Conservation (phyloP, 306 rosid species). For the Sindora glabra region DNA sequence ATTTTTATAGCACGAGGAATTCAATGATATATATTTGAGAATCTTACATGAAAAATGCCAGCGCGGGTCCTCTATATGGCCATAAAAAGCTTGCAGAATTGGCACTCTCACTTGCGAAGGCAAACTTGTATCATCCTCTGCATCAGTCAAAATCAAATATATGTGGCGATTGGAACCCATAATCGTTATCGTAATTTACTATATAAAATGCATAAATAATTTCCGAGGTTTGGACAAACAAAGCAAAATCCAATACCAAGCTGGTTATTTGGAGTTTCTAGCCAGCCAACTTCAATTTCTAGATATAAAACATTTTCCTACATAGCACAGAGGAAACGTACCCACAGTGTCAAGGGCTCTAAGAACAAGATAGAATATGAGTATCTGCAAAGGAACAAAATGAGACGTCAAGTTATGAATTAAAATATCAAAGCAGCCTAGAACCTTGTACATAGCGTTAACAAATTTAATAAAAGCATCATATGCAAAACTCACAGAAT, state of each 20-base stretch:
- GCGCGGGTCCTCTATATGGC: background rate
- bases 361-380: slow-evolving; percentile 56
- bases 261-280: too few relatives aligned
- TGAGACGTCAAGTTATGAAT: too few relatives aligned
- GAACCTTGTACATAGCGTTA: too few relatives aligned
- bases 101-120: background rate
- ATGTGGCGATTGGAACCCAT: too few relatives aligned
- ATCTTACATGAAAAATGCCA: background rate
- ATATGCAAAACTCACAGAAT: background rate
- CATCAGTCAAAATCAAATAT: background rate
- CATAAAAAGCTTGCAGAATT: background rate
- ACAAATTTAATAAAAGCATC: too few relatives aligned
- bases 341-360: slow-evolving; percentile 68
- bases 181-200: too few relatives aligned
- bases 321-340: background rate
- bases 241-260: too few relatives aligned
- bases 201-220: too few relatives aligned
- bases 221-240: too few relatives aligned
- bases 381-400: slow-evolving; percentile 31
- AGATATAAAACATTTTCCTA: too few relatives aligned
- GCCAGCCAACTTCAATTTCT: too few relatives aligned
- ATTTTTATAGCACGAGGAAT: background rate
- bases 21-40: background rate
- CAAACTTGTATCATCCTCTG: background rate
- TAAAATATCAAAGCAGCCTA: too few relatives aligned